phyloP scores from a whole-genome alignment of 2,329 filamentous ascomycete genomes.

The Diatrype stigma region DNA sequence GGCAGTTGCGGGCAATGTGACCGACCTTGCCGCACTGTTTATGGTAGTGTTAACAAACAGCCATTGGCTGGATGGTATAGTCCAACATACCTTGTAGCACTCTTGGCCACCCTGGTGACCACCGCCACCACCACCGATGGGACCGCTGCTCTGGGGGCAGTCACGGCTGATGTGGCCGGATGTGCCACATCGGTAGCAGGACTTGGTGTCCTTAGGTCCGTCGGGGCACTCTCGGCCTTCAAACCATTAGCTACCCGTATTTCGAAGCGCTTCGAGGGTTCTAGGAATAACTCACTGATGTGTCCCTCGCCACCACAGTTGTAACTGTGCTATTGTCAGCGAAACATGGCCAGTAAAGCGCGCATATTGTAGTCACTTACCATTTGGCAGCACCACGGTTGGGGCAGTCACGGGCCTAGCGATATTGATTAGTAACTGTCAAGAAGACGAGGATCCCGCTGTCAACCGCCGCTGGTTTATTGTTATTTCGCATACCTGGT shows the following conservation, averaged over 20 bases:
- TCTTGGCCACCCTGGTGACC: slow-evolving; percentile 54
- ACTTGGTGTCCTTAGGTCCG: slow-evolving; percentile 80
- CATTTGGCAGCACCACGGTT: slow-evolving; percentile 79
- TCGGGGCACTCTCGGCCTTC: slow-evolving; percentile 84
- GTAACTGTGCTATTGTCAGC: slow-evolving; percentile 22
- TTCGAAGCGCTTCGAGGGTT: slow-evolving; percentile 5
- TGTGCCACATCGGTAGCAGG: slow-evolving; percentile 75
- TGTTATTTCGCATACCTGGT: slow-evolving; percentile 58
- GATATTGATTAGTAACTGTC: slow-evolving; percentile 21
- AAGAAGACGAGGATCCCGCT: slow-evolving; percentile 6
- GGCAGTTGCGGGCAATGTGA: slow-evolving; percentile 92
- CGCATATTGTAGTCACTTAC: slow-evolving; percentile 42
- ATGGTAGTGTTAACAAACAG: slow-evolving; percentile 5
- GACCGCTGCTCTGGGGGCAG: slow-evolving; percentile 55
- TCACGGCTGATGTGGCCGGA: slow-evolving; percentile 90
- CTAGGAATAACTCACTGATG: slow-evolving; percentile 58
- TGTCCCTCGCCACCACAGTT: slow-evolving; percentile 59
- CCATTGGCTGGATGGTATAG: not conserved
- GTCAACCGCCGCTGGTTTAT: slow-evolving; percentile 14
- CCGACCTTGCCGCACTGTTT: slow-evolving; percentile 82
- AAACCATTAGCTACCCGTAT: slow-evolving; percentile 14
- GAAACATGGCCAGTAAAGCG: not conserved
- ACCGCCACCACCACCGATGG: slow-evolving; percentile 42
- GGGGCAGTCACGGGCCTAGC: slow-evolving; percentile 77
- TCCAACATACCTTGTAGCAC: slow-evolving; percentile 73